Evolutionary conservation across 78 protist genomes (phyloP), one percentile per base, ranked within the genome.

Genomic region (Mantamonas sphyraenae): DNA sequence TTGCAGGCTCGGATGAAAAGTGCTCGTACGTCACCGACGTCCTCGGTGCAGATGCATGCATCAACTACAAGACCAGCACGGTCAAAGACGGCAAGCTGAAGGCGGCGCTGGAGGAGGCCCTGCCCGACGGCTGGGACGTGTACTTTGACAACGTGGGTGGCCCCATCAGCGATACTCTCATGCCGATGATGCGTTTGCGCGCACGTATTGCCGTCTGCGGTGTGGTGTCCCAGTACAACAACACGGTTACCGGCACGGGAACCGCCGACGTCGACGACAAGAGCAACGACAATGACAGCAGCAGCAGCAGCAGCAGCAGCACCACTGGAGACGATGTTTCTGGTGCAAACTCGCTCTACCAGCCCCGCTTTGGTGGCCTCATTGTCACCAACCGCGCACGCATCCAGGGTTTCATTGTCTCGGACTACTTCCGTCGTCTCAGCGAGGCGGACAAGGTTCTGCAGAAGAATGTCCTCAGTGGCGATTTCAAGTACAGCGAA

Each of bases 71-170:
- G 45, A 47, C 53, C 16, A 19, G 28, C 53, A 47, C 12, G 53
- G n/a, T n/a, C n/a, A n/a, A n/a, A n/a, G 63, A 69, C n/a, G 5
- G 4, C 4, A 4, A 31, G 50, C 3, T 71, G 50, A 26, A 7
- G 33, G 3, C 20, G 22, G 61, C 10, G 56, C 4, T 71, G 47
- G 28, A 24, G 16, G 51, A 24, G 37, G 67, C 47, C 30, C 4
- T 34, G 28, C 68, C 68, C 34, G 4, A 59, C 28, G 68, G 76
- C 34, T 7, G 57, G 40, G 71, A 60, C 7, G 71, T 59, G 30
- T 71, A 28, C 55, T 71, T 71, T 42, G 76, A 71, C 55, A 71
- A 71, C 31, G 76, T 71, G 16, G 76, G 76, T 16, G 76, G 76
- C 20, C 50, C 57, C 22, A 16, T 7, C 20, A 3, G 5, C 39